Evolutionary conservation across 2,329 filamentous ascomycete species (phyloP), one percentile per base, ranked within the genome.

Genomic region (Alternaria consortialis): DNA sequence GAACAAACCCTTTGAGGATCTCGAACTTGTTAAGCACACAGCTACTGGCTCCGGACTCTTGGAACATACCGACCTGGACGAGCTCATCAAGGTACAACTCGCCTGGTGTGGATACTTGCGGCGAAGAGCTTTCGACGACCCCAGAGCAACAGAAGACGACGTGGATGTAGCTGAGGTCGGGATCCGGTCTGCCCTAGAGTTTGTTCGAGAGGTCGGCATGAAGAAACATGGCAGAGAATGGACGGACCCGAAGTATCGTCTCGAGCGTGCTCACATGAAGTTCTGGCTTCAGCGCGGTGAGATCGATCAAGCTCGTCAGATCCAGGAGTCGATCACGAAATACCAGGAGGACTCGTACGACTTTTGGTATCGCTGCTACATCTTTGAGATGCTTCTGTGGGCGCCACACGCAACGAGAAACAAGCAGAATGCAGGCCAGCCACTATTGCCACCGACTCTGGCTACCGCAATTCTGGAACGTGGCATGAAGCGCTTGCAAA

Each of bases 51-150:
- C 92, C 52, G 90, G 93, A 8, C 84, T 96, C 42, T 84, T 98
- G 5, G 93, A 97, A 75, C 89, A 91, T 64, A 89, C 93, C 63
- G 94, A 93, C 25, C 90, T 97, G 85, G 88, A 93, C 51, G 91
- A 94, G 67, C 88, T 97, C 32, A 86, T 98, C 60, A 93, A 97
- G 71, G 92, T 98, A 73, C 93, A 97, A 73, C 89, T 92, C 54
- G 91, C 94, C 0, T 99, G 95, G 95, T 97, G 94, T 74, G 93
- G 93, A 51, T 98, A 94, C 70, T 85, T 99, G 20, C 93, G 94
- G 67, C 90, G 95, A 25, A 90, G 90, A 50, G 93, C 94, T 17
- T 93, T 97, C 82, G 84, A 89, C 60, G 84, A 88, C 57, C 84
- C 88, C 1, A 87, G 88, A 60, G 88, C 91, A 1, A 87, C 87